A percentile compares a stretch with the other conserved stretches of the same genome.
These are phyloP conservation scores for Escovopsis sp. DNA, from an alignment of 2,329 filamentous ascomycete species.

Conservation along the genomic window DNA sequence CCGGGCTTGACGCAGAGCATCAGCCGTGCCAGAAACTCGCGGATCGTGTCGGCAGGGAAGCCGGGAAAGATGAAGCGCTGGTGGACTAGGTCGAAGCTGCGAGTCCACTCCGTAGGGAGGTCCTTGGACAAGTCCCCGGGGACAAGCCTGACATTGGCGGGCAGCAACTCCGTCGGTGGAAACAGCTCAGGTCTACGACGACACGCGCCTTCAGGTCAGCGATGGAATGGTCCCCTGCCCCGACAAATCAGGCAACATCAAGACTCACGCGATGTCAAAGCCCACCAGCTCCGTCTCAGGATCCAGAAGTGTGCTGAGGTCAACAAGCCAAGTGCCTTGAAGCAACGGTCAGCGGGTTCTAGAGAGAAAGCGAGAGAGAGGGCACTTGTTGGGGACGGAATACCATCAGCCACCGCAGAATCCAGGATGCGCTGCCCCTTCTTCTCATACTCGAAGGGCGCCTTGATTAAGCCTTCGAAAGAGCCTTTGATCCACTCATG, in stretches of 20 bases:
- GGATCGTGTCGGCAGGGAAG: background rate
- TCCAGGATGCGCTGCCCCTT: conserved; percentile 1
- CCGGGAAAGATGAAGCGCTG: conserved; percentile 7
- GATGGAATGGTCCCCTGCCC: background rate
- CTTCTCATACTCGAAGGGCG: conserved; percentile 1
- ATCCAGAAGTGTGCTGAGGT: conserved; percentile 1
- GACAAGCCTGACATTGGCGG: conserved; percentile 1
- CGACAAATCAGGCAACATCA: background rate
- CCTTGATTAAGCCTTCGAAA: conserved; percentile 3
- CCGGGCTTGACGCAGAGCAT: conserved; percentile 6
- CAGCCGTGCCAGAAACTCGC: background rate
- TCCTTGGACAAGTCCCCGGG: background rate
- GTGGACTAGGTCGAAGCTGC: conserved; percentile 6
- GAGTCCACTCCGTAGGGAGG: conserved; percentile 2
- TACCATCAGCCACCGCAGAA: conserved; percentile 4
- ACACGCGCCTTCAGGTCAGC: background rate
- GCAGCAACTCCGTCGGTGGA: background rate
- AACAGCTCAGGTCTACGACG: background rate
- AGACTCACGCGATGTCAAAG: conserved; percentile 5
- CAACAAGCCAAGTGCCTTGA: conserved; percentile 4
- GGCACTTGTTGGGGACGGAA: background rate
- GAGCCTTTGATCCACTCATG: conserved; percentile 5
- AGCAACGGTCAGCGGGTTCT: background rate
- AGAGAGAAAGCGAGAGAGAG: background rate
- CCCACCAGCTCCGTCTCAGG: conserved; percentile 2